Percentiles rank a stretch among this genome's conserved stretches.
These are phyloP conservation scores for Spergularia bocconei DNA, from an alignment of 148 eudicot species.

Conservation along the genomic window DNA sequence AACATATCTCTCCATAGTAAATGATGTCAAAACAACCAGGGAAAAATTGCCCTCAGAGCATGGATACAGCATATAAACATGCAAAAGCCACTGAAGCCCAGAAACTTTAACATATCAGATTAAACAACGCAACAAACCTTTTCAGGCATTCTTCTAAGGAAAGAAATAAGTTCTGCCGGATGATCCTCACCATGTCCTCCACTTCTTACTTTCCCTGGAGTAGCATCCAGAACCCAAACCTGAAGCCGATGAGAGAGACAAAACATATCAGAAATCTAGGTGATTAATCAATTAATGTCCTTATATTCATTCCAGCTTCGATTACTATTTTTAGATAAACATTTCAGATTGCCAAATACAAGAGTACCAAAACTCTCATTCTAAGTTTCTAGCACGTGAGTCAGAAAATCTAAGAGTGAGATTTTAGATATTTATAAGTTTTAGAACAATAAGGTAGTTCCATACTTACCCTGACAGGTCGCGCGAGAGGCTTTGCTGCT, in stretches of 20 bases:
- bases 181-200: conserved; percentile 86
- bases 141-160: conserved; percentile 57
- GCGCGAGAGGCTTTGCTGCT: conserved; percentile 85
- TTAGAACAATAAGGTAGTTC: too few relatives aligned
- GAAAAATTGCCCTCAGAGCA: not conserved
- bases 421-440: too few relatives aligned
- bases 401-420: too few relatives aligned
- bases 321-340: not conserved
- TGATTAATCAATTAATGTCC: conserved; percentile 8
- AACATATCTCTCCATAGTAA: not conserved
- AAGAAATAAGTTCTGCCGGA: conserved; percentile 77
- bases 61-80: not conserved
- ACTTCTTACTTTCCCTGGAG: conserved; percentile 90
- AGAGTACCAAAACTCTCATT: not conserved
- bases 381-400: too few relatives aligned
- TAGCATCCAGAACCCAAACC: conserved; percentile 96
- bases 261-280: conserved; percentile 3
- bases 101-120: conserved; percentile 3
- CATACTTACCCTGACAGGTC: conserved; percentile 77
- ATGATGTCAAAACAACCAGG: not conserved
- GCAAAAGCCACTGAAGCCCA: conserved; percentile 10
- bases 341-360: not conserved
- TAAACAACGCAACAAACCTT: conserved; percentile 43
- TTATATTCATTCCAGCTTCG: not conserved
- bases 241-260: conserved; percentile 20